Evolutionary conservation across 2,329 filamentous ascomycete species (phyloP).

Genomic region (Camillea tinctor): DNA sequence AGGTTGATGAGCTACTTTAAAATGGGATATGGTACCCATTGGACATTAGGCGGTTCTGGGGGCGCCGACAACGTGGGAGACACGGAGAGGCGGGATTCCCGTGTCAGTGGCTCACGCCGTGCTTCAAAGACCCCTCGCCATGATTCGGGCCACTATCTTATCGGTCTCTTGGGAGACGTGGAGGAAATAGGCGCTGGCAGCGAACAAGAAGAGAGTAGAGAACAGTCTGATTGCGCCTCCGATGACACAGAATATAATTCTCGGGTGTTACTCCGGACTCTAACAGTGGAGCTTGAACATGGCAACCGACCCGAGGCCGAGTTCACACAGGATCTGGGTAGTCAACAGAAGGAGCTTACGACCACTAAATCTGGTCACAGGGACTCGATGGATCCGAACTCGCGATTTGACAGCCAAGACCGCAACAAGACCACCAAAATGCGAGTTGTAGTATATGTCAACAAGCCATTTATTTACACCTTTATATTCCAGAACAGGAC

Average conservation of each 20-base stretch:
- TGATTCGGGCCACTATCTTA: slow-evolving; percentile 54
- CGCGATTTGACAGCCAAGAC: slow-evolving; percentile 46
- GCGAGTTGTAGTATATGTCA: slow-evolving; percentile 70
- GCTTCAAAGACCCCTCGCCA: slow-evolving; percentile 11
- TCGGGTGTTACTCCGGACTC: slow-evolving; percentile 61
- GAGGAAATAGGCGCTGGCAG: slow-evolving; percentile 42
- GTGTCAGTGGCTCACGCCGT: slow-evolving; percentile 2
- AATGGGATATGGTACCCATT: slow-evolving; percentile 66
- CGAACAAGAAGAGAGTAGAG: slow-evolving; percentile 31
- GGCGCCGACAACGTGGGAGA: slow-evolving; percentile 12
- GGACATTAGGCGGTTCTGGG: slow-evolving; percentile 46
- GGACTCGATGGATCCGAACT: slow-evolving; percentile 18
- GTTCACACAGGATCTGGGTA: slow-evolving; percentile 46
- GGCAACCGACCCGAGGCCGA: slow-evolving; percentile 43
- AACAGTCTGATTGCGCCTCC: slow-evolving; percentile 23
- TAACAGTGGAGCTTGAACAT: slow-evolving; percentile 63
- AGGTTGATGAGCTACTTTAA: slow-evolving; percentile 65
- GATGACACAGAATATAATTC: slow-evolving; percentile 44
- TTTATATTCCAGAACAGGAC: slow-evolving; percentile 68
- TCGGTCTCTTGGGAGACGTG: slow-evolving; percentile 67
- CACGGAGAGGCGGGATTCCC: slow-evolving; percentile 3
- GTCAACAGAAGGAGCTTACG: slow-evolving; percentile 32
- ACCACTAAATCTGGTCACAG: slow-evolving; percentile 14
- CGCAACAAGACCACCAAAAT: slow-evolving; percentile 56
- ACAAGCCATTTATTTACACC: slow-evolving; percentile 73